Base-by-base conservation (phyloP, 352 stramenopile genomes). In the Phytopythium kandeliae region DNA sequence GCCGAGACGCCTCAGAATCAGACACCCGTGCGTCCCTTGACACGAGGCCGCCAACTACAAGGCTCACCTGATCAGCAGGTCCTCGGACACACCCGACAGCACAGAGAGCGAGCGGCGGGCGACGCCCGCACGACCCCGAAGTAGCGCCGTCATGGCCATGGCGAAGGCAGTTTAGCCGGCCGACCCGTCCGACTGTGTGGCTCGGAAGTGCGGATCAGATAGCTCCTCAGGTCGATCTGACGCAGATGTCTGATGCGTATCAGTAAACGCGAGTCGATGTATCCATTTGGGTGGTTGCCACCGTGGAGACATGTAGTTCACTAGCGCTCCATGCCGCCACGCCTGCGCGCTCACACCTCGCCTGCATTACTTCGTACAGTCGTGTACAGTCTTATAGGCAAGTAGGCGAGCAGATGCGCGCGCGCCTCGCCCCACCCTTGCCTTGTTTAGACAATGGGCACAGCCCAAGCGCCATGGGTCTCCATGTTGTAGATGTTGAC, bases 401-500 rank as follows among this genome's bases (percentile, higher is more conserved):
- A 40, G 35, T 22, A 33, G 28, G 5, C 8, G 35, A 21, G 1
- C 6, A 40, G 5, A 21, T 4, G 22, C 12, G 4, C 13, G 19
- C 10, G n/a, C n/a, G 15, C 19, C 25, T n/a, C n/a, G n/a, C 1
- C 17, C 7, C 38, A 3, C 19, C 44, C 15, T 35, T 4, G 4
- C 5, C 15, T 11, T 48, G 10, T 66, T 35, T 72, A 64, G 25
- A 89, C 66, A 25, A 89, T 71, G 2, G 80, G 80, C 33, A 91
- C 75, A 8, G 80, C 75, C 75, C 75, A 91, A 4, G 80, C 80
- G 31, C 67, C 80, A 44, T 89, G 80, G 47, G 55, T 67, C 60
- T 91, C 80, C 4, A 91, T 69, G 48, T 86, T 88, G 69, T 86
- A 91, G n/a, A 73, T 75, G 57, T 91, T 91, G 33, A 75, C 64